Conservation (phyloP, 2,329 filamentous ascomycete species). For the Chaetomiaceae sp. region DNA sequence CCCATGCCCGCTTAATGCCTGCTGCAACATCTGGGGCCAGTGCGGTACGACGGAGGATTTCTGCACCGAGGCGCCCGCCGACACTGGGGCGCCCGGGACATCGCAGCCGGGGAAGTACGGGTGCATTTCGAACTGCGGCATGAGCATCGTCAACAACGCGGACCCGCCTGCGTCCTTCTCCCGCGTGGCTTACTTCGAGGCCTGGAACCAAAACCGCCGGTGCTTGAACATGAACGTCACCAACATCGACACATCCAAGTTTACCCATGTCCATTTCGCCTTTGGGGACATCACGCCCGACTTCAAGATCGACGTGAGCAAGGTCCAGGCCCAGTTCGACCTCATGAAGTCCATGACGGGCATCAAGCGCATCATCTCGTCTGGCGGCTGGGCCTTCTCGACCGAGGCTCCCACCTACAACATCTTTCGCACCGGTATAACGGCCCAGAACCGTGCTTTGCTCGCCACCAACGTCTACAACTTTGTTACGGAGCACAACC, state of each 20-base stretch:
- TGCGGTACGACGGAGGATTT: conserved; percentile 32
- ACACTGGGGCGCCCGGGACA: conserved; percentile 23
- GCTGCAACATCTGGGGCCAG: conserved; percentile 27
- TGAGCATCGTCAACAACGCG: conserved; percentile 29
- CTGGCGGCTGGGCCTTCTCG: conserved; percentile 22
- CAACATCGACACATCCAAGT: neutral
- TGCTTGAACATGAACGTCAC: conserved; percentile 15
- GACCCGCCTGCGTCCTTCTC: neutral
- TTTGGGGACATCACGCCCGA: conserved; percentile 25
- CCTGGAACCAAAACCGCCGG: conserved; percentile 11
- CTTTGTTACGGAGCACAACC: conserved; percentile 36
- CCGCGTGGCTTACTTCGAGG: conserved; percentile 23
- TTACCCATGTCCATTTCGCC: conserved; percentile 30
- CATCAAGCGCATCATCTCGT: conserved; percentile 21
- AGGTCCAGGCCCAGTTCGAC: conserved; percentile 21
- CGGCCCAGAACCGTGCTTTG: neutral
- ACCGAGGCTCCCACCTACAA: neutral
- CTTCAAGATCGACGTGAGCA: conserved; percentile 7
- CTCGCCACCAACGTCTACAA: conserved; percentile 37
- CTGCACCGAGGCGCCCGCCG: conserved; percentile 21
- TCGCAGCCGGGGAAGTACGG: conserved; percentile 29
- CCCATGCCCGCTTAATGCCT: conserved; percentile 27
- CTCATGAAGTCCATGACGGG: conserved; percentile 4
- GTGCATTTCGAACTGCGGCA: conserved; percentile 40
- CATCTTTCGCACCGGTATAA: conserved; percentile 14